Base-by-base conservation (phyloP, 768 basidiomycete genomes). In the Cyclocybe aegerita region DNA sequence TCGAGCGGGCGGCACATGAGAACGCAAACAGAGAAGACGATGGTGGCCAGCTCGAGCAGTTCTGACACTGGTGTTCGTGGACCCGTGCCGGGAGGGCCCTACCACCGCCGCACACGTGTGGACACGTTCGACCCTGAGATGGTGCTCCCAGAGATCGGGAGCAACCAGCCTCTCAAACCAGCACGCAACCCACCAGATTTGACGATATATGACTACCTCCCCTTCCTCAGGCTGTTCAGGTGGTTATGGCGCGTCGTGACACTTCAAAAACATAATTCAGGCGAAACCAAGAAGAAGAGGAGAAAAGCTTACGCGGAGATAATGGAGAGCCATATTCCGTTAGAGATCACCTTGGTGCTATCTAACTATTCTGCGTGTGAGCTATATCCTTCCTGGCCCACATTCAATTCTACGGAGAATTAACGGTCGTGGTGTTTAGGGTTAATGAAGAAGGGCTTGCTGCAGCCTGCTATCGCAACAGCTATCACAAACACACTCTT, bases 301-400 rank as follows among this genome's bases (percentile, higher is more conserved):
- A 58, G 51, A 29, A 55, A 57, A 16, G 54, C 49, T 0, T 58
- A 56, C 43, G 14, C 50, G 9, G 59, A 60, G 23, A 57, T 59
- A 76, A 68, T 76, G 5, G 80, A 83, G 60, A 79, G 81, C 48
- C 83, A 85, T 58, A 78, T 88, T 8, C 85, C 85, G 0, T 67
- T 85, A 10, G 82, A 84, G 65, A 79, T 85, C 50, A 70, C 72
- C 16, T 62, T 84, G 17, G 80, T 77, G 51, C 63, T 86, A 29
- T 77, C 77, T 12, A 79, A 70, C 23, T 23, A 23, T 23, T 23
- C 23, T 23, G 23, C 23, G 23, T 23, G 23, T 23, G 5, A 23
- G 23, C 23, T 3, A 5, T 23, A 5, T 5, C 23, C 23, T 23
- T 23, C 23, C 23, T 5, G 23, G 23, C 23, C 23, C 23, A 23